phyloP scores from a whole-genome alignment of 192 early-diverging fungal genomes.

The Mortierella hygrophila region DNA sequence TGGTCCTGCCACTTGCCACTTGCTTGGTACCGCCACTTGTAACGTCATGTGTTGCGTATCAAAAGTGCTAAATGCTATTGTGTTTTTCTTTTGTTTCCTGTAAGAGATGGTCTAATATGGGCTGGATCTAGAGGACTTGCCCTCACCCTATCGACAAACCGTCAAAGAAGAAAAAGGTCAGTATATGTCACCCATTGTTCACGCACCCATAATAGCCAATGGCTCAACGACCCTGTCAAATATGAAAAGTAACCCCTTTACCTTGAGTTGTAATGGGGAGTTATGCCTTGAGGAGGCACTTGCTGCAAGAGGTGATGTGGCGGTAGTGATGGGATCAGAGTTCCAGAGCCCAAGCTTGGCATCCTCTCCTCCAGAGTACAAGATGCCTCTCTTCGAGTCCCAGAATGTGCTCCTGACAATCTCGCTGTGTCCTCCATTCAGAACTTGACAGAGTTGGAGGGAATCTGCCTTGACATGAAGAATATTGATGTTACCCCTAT shows the following conservation, averaged over 20 bases:
- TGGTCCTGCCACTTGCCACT: neutral
- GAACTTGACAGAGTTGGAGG: constrained; percentile 80
- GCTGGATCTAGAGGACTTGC: constrained; percentile 32
- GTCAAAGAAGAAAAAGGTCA: neutral
- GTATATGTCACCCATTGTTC: neutral
- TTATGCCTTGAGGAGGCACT: constrained; percentile 41
- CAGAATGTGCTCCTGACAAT: constrained; percentile 86
- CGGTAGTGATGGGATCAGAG: neutral
- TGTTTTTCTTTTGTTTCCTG: neutral
- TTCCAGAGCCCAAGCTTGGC: constrained; percentile 80
- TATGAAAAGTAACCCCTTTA: neutral
- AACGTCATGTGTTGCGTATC: neutral
- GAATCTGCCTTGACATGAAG: constrained; percentile 84
- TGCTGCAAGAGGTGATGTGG: constrained; percentile 17
- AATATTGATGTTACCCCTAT: constrained; percentile 80
- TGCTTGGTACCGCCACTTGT: neutral
- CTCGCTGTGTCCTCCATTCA: constrained; percentile 88
- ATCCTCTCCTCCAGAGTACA: constrained; percentile 87
- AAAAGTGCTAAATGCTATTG: neutral
- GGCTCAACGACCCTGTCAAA: neutral
- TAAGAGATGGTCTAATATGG: constrained; percentile 20
- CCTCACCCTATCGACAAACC: constrained; percentile 15
- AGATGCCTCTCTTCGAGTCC: constrained; percentile 69
- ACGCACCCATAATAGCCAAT: too few species aligned
- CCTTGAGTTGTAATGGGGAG: constrained; percentile 38